A percentile compares a stretch with the other conserved stretches of the same genome.
Conservation (phyloP, 169 alveolate species). For the Eimeria maxima region DNA sequence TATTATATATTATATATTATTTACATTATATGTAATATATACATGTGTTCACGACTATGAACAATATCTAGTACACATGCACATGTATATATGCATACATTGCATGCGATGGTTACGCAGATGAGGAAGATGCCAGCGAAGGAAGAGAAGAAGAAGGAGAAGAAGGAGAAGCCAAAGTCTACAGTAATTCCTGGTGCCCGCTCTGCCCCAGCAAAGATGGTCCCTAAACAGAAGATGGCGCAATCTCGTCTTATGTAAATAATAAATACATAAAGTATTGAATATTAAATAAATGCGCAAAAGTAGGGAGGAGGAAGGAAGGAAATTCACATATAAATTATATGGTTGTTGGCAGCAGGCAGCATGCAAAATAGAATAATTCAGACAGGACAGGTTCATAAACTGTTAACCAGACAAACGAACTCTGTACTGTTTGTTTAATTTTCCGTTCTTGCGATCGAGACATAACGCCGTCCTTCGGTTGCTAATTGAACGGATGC, state of each 20-base stretch:
- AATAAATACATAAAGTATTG: background rate
- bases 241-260: background rate
- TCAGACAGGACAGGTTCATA: background rate
- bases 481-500: too few species aligned
- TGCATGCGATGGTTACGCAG: background rate
- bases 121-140: conserved; percentile 61
- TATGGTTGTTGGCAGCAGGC: too few species aligned
- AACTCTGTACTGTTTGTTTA: background rate
- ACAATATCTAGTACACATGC: too few species aligned
- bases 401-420: background rate
- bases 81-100: background rate
- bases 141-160: conserved; percentile 40
- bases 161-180: conserved; percentile 43
- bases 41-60: background rate
- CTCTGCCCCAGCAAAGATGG: conserved; percentile 19
- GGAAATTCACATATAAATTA: too few species aligned
- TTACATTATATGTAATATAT: background rate
- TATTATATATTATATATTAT: too few species aligned
- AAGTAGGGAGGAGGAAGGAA: too few species aligned
- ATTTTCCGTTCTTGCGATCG: too few species aligned
- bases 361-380: too few species aligned
- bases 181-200: conserved; percentile 47
- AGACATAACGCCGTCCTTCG: too few species aligned
- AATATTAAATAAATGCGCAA: background rate
- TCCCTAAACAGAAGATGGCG: conserved; percentile 40